phyloP scores from a whole-genome alignment of 306 rosid genomes.

The Lathyrus aphaca region DNA sequence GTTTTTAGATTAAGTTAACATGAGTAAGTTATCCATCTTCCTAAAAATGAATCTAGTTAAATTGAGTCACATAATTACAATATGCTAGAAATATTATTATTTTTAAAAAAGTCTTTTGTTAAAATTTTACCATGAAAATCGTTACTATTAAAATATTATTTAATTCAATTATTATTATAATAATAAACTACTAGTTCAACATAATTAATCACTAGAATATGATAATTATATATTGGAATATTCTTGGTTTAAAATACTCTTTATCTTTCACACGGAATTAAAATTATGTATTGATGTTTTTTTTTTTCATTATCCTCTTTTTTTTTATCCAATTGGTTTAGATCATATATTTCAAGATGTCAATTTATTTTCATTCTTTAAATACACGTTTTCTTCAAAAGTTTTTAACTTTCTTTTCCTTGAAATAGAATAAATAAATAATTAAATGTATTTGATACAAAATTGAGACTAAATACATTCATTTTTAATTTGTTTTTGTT shows the following conservation, averaged over 20 bases:
- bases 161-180: too few relatives aligned
- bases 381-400: constrained; percentile 20
- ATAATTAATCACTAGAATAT: neutral
- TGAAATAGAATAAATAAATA: too few relatives aligned
- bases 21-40: neutral
- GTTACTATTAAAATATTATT: neutral
- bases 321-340: constrained; percentile 17
- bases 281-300: constrained; percentile 33
- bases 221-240: constrained; percentile 29
- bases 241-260: constrained; percentile 29
- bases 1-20: neutral
- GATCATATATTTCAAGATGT: constrained; percentile 19
- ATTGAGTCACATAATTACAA: constrained; percentile 11
- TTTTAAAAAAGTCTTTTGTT: neutral
- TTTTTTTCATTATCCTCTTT: neutral
- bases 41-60: constrained; percentile 26
- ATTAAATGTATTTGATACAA: too few relatives aligned
- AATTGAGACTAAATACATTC: too few relatives aligned
- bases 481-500: too few relatives aligned
- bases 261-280: constrained; percentile 33
- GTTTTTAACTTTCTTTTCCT: neutral
- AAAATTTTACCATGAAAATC: neutral
- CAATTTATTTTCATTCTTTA: neutral
- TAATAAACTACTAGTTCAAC: too few relatives aligned
- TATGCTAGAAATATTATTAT: constrained; percentile 18